Conservation (phyloP, 2,329 filamentous ascomycete genomes). For the Phaeosphaeria sp. region DNA sequence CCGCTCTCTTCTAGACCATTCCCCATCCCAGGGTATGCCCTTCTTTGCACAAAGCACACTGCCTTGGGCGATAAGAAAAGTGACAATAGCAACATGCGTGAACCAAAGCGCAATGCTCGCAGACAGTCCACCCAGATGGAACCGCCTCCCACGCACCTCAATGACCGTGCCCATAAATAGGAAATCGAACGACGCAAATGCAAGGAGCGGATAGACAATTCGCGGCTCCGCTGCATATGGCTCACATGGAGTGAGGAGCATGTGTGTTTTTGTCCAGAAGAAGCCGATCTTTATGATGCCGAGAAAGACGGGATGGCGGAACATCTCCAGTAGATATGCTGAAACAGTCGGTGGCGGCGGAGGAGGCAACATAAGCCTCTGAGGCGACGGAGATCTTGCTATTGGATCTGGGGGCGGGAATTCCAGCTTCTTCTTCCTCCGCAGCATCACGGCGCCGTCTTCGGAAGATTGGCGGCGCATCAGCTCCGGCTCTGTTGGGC, state of each 20-base stretch:
- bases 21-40: slow-evolving; percentile 23
- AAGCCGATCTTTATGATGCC: slow-evolving; percentile 61
- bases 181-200: slow-evolving; percentile 72
- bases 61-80: slow-evolving; percentile 40
- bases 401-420: slow-evolving; percentile 26
- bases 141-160: slow-evolving; percentile 19
- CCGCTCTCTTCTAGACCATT: slow-evolving; percentile 3
- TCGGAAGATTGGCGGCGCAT: slow-evolving; percentile 28
- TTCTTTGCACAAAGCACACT: slow-evolving; percentile 43
- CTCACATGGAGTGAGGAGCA: slow-evolving; percentile 72
- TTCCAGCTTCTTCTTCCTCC: slow-evolving; percentile 38
- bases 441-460: slow-evolving; percentile 38
- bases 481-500: slow-evolving; percentile 31
- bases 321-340: slow-evolving; percentile 16
- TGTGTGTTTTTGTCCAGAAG: slow-evolving; percentile 73
- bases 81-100: slow-evolving; percentile 57
- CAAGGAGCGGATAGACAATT: slow-evolving; percentile 71
- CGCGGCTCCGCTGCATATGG: slow-evolving; percentile 72
- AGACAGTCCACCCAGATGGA: slow-evolving; percentile 42
- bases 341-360: slow-evolving; percentile 24
- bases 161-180: slow-evolving; percentile 36
- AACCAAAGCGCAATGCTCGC: slow-evolving; percentile 53
- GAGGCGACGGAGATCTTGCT: slow-evolving; percentile 23
- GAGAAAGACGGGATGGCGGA: slow-evolving; percentile 40
- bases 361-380: slow-evolving; percentile 44